Evolutionary conservation across 768 basidiomycete genomes (phyloP).

Genomic region (Tephrocybe rancida): DNA sequence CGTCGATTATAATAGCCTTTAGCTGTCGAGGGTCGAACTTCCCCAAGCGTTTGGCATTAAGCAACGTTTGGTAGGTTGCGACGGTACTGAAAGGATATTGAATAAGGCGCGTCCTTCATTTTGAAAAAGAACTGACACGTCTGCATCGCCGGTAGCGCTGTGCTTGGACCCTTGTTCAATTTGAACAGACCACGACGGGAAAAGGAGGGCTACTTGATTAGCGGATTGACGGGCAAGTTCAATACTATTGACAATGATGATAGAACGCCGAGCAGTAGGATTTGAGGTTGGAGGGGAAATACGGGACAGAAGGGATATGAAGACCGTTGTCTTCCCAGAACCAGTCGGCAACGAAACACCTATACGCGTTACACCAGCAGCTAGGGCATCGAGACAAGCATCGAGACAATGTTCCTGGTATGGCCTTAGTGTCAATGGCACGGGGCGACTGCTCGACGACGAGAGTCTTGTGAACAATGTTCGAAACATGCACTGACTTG

Average conservation of each 20-base stretch:
- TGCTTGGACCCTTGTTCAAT: slow-evolving; percentile 87
- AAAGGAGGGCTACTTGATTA: slow-evolving; percentile 61
- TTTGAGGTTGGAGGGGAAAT: slow-evolving; percentile 48
- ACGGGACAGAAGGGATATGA: slow-evolving; percentile 77
- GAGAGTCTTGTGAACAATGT: slow-evolving; percentile 7
- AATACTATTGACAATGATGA: slow-evolving; percentile 88
- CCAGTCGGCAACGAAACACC: slow-evolving; percentile 88
- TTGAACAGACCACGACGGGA: slow-evolving; percentile 80
- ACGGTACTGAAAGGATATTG: slow-evolving; percentile 59
- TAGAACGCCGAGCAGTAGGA: slow-evolving; percentile 52
- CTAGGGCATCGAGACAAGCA: slow-evolving; percentile 74
- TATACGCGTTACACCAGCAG: slow-evolving; percentile 68
- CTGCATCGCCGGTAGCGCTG: slow-evolving; percentile 76
- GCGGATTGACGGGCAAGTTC: slow-evolving; percentile 91
- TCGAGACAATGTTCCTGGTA: slow-evolving; percentile 85
- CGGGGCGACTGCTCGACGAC: slow-evolving; percentile 2
- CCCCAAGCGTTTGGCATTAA: slow-evolving; percentile 58
- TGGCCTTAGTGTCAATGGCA: slow-evolving; percentile 61
- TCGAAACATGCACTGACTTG: slow-evolving; percentile 6
- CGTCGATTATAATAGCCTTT: slow-evolving; percentile 86
- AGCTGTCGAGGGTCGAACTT: slow-evolving; percentile 74
- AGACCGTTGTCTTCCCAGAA: slow-evolving; percentile 89
- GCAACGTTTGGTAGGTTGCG: slow-evolving; percentile 87
- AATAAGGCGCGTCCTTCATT: neutral
- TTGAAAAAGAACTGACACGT: slow-evolving; percentile 61